Evolutionary conservation across 1,284 basidiomycete species (phyloP).

Genomic region (Athelia psychrophila): DNA sequence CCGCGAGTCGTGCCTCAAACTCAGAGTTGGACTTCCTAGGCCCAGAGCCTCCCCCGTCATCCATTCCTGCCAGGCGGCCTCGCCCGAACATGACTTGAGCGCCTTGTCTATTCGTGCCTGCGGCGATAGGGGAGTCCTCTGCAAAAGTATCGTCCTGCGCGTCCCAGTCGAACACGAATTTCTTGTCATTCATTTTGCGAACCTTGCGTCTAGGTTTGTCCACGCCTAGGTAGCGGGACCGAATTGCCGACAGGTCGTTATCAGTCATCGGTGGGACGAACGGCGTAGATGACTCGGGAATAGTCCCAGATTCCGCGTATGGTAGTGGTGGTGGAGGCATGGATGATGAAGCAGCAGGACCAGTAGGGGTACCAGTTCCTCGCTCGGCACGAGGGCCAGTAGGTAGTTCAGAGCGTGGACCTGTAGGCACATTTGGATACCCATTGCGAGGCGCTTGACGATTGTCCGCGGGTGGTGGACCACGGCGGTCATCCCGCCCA

Average conservation of each 20-base stretch:
- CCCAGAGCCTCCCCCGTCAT: slow-evolving; percentile 59
- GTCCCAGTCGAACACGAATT: slow-evolving; percentile 99
- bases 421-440: slow-evolving; percentile 75
- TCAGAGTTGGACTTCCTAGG: slow-evolving; percentile 33
- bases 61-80: slow-evolving; percentile 82
- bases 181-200: slow-evolving; percentile 91
- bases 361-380: slow-evolving; percentile 28
- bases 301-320: slow-evolving; percentile 20
- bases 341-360: slow-evolving; percentile 32
- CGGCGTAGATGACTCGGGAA: slow-evolving; percentile 36
- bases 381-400: slow-evolving; percentile 82
- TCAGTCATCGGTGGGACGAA: slow-evolving; percentile 74
- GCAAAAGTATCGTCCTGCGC: slow-evolving; percentile 88
- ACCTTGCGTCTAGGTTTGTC: slow-evolving; percentile 92
- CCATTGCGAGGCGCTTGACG: slow-evolving; percentile 34
- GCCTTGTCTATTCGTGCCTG: slow-evolving; percentile 68
- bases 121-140: slow-evolving; percentile 60
- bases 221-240: slow-evolving; percentile 88
- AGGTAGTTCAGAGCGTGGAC: slow-evolving; percentile 79
- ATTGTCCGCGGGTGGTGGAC: slow-evolving; percentile 26
- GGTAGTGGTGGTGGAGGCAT: slow-evolving; percentile 48
- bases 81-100: slow-evolving; percentile 87
- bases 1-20: slow-evolving; percentile 59
- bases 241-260: slow-evolving; percentile 72
- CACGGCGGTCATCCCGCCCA: slow-evolving; percentile 23